Evolutionary conservation across 148 eudicot species (phyloP).

Genomic region (Silene latifolia): DNA sequence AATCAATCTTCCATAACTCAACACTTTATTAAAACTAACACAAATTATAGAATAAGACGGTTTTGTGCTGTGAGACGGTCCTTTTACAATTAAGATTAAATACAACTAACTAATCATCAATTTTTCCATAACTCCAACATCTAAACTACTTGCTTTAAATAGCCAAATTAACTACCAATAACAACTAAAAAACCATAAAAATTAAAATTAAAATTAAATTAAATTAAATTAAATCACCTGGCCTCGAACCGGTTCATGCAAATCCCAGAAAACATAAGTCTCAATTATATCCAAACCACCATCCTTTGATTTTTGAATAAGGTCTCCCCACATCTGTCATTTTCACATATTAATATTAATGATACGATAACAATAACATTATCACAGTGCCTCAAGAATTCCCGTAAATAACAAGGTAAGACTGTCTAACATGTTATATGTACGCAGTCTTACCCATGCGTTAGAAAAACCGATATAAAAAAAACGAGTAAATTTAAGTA

Average conservation of each 20-base stretch:
- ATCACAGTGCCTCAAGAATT: neutral
- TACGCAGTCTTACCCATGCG: too few relatives aligned
- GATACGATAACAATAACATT: neutral
- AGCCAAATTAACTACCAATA: neutral
- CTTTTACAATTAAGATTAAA: too few relatives aligned
- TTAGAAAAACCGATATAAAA: neutral
- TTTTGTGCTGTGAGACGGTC: too few relatives aligned
- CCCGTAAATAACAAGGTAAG: neutral
- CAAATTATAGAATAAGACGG: too few relatives aligned
- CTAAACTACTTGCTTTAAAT: neutral
- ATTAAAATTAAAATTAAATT: too few relatives aligned
- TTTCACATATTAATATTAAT: neutral
- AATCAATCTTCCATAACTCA: too few relatives aligned
- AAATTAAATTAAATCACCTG: conserved; percentile 43
- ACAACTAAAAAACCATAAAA: conserved; percentile 2
- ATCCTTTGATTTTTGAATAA: conserved; percentile 84
- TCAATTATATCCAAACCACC: conserved; percentile 87
- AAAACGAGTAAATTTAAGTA: neutral
- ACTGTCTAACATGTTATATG: neutral
- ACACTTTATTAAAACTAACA: too few relatives aligned
- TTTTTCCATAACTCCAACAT: neutral
- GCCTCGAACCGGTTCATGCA: conserved; percentile 70
- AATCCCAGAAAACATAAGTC: conserved; percentile 87
- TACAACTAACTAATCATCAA: too few relatives aligned
- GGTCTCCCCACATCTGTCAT: conserved; percentile 86